A percentile compares a stretch with the other conserved stretches of the same genome.
Conservation (phyloP, 768 basidiomycete genomes). For the Suillus americanus region DNA sequence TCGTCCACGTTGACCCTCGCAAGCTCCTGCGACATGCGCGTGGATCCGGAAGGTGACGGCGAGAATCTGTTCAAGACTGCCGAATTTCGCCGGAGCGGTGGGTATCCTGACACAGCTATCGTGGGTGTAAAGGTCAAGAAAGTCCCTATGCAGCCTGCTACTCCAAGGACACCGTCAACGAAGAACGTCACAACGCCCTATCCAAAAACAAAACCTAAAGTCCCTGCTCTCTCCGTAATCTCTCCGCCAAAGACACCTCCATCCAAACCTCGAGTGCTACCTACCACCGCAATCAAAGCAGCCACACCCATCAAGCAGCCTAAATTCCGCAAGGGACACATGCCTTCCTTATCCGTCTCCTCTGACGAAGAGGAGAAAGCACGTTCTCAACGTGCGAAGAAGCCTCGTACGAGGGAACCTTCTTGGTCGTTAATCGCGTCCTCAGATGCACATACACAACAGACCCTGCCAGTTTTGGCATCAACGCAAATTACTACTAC, state of each 20-base stretch:
- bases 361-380: constrained; percentile 78
- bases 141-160: constrained; percentile 48
- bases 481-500: constrained; percentile 26
- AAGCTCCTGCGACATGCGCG: constrained; percentile 18
- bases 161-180: neutral
- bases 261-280: constrained; percentile 12
- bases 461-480: constrained; percentile 12
- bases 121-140: constrained; percentile 35
- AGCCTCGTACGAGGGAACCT: constrained; percentile 43
- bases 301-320: constrained; percentile 11
- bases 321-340: constrained; percentile 35
- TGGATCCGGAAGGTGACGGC: neutral
- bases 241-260: constrained; percentile 26
- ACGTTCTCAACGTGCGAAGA: constrained; percentile 61
- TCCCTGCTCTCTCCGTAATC: neutral
- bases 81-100: constrained; percentile 16
- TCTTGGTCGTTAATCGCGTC: constrained; percentile 31
- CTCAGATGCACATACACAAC: constrained; percentile 20
- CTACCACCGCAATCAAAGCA: constrained; percentile 19
- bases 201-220: neutral
- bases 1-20: constrained; percentile 33
- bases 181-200: constrained; percentile 5
- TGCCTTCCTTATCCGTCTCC: constrained; percentile 49
- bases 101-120: constrained; percentile 18
- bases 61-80: constrained; percentile 13